A percentile compares a stretch with the other conserved stretches of the same genome.
phyloP scores from a whole-genome alignment of 225 moss, liverwort and hornwort species.

The Sphagnum contortum region DNA sequence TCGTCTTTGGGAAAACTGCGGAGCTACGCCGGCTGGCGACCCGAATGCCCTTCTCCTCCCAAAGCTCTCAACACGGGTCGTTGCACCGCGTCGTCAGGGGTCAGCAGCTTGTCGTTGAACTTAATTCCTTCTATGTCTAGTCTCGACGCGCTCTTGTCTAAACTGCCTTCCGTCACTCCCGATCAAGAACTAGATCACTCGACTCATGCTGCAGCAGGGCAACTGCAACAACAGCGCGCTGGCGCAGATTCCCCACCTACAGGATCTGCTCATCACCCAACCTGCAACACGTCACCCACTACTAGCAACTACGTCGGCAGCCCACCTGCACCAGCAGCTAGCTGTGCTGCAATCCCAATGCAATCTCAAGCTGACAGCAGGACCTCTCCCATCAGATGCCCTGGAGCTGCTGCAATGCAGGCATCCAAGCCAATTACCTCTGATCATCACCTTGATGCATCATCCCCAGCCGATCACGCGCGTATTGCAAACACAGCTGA shows the following conservation, averaged over 20 bases:
- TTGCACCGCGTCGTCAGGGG: conserved; percentile 18
- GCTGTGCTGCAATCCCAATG: too few relatives aligned
- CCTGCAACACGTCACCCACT: too few relatives aligned
- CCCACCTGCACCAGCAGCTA: neutral
- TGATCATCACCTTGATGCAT: too few relatives aligned
- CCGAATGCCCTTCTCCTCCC: conserved; percentile 33
- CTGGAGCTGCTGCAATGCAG: too few relatives aligned
- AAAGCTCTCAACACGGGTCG: conserved; percentile 35
- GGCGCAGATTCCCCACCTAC: conserved; percentile 1
- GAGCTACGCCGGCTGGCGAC: conserved; percentile 32
- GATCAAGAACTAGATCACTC: conserved; percentile 6
- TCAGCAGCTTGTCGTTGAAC: conserved; percentile 25
- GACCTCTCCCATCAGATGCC: too few relatives aligned
- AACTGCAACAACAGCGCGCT: neutral
- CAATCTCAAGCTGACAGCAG: too few relatives aligned
- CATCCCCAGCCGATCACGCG: too few relatives aligned
- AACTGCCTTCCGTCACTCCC: conserved; percentile 57
- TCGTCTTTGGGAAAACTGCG: too few relatives aligned
- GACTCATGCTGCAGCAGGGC: neutral
- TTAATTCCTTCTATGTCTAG: conserved; percentile 72
- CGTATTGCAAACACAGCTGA: too few relatives aligned
- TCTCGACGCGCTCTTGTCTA: conserved; percentile 75
- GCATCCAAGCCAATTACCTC: too few relatives aligned
- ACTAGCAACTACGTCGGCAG: too few relatives aligned
- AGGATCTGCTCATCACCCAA: conserved; percentile 6